Conservation (phyloP, 257 asterid genomes). For the Solanum chiquidenum region DNA sequence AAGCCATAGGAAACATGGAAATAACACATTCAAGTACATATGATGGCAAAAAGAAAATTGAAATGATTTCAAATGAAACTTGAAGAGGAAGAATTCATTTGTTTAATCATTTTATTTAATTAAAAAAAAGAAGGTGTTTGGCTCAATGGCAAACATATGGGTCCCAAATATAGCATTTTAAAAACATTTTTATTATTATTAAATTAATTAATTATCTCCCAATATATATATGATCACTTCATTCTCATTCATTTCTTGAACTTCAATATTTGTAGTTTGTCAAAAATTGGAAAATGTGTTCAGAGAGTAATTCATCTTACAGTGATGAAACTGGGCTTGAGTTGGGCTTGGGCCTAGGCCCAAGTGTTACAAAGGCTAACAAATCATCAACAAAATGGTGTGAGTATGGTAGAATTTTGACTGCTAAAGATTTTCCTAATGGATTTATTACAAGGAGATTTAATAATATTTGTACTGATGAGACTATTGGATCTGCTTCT, state of each 20-base stretch:
- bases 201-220: not conserved
- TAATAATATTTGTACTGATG: slow-evolving; percentile 4
- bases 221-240: not conserved
- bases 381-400: slow-evolving; percentile 26
- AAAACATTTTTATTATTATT: not conserved
- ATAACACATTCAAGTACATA: not conserved
- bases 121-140: slow-evolving; percentile 13
- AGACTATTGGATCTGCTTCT: slow-evolving; percentile 32
- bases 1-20: not conserved
- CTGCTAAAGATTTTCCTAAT: slow-evolving; percentile 74
- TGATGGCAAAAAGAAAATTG: not conserved
- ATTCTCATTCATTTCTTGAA: not conserved
- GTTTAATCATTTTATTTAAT: not conserved
- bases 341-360: slow-evolving; percentile 54
- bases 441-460: slow-evolving; percentile 28
- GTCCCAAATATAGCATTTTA: slow-evolving; percentile 23
- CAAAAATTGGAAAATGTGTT: slow-evolving; percentile 5
- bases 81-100: slow-evolving; percentile 17
- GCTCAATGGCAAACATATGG: slow-evolving; percentile 65
- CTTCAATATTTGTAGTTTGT: not conserved
- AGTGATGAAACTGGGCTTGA: slow-evolving; percentile 43
- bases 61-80: slow-evolving; percentile 5
- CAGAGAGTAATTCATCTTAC: slow-evolving; percentile 16
- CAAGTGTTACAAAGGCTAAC: slow-evolving; percentile 8
- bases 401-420: slow-evolving; percentile 58